Evolutionary conservation across 139 green algal genomes (phyloP).

Genomic region (Coelastrella sp.): DNA sequence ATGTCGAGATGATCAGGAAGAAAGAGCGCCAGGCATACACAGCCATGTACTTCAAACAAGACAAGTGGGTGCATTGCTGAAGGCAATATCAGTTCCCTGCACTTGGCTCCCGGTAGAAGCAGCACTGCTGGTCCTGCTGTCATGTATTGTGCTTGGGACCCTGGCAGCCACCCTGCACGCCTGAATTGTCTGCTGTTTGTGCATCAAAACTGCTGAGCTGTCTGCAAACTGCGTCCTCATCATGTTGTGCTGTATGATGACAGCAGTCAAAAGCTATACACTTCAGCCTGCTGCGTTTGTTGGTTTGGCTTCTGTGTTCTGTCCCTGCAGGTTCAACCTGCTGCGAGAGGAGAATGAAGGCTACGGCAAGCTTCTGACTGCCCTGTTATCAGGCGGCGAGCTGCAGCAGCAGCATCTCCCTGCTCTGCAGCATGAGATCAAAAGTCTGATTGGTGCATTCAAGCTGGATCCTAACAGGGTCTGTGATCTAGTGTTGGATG

Average conservation of each 20-base stretch:
- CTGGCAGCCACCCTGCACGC: no score
- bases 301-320: neutral
- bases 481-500: slow-evolving; percentile 84
- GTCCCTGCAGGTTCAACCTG: slow-evolving; percentile 85
- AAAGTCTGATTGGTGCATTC: slow-evolving; percentile 90
- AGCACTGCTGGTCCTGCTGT: neutral
- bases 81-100: neutral
- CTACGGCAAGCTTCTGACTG: slow-evolving; percentile 86
- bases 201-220: neutral
- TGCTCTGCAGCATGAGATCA: slow-evolving; percentile 56
- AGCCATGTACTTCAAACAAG: slow-evolving; percentile 75
- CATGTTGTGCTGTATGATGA: no score
- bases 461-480: slow-evolving; percentile 91
- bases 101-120: no score
- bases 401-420: slow-evolving; percentile 20
- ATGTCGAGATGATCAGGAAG: neutral
- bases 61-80: slow-evolving; percentile 64
- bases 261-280: no score
- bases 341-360: slow-evolving; percentile 92
- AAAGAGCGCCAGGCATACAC: slow-evolving; percentile 78
- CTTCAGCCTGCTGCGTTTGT: no score
- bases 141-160: neutral
- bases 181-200: neutral
- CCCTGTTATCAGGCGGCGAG: slow-evolving; percentile 23
- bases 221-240: no score